Conservation (phyloP, 2,329 filamentous ascomycete genomes). For the Onygenales sp. region DNA sequence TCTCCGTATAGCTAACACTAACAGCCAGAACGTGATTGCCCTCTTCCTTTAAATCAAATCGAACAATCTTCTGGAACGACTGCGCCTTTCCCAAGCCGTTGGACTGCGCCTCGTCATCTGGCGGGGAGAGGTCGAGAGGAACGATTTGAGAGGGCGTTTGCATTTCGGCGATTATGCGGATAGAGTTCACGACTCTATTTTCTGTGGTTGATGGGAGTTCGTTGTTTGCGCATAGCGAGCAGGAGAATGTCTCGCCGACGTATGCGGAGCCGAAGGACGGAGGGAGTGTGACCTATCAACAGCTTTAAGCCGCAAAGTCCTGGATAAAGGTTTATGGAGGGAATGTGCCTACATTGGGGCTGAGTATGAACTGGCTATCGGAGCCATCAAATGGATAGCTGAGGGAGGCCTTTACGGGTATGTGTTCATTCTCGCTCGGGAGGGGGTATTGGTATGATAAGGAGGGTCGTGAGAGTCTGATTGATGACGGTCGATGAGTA, state of each 20-base stretch:
- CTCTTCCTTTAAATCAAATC: constrained; percentile 85
- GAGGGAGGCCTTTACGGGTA: constrained; percentile 57
- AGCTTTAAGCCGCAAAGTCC: background rate
- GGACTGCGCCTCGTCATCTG: constrained; percentile 38
- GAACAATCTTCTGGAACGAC: constrained; percentile 71
- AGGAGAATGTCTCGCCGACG: constrained; percentile 89
- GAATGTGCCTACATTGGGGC: constrained; percentile 37
- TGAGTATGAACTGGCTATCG: constrained; percentile 46
- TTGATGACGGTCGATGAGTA: background rate
- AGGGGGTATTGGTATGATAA: constrained; percentile 37
- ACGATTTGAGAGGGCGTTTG: constrained; percentile 76
- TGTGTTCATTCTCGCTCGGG: constrained; percentile 37
- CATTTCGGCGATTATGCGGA: constrained; percentile 85
- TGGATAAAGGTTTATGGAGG: background rate
- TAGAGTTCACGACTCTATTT: constrained; percentile 54
- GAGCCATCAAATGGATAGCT: constrained; percentile 53
- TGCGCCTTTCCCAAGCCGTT: constrained; percentile 24
- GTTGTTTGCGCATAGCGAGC: constrained; percentile 93
- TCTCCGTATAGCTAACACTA: constrained; percentile 90
- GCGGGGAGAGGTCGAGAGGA: constrained; percentile 45
- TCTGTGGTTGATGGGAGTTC: constrained; percentile 45
- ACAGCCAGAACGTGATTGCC: constrained; percentile 89
- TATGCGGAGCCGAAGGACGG: constrained; percentile 90
- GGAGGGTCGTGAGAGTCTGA: constrained; percentile 65
- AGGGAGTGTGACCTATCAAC: constrained; percentile 62